phyloP scores from a whole-genome alignment of 2,329 filamentous ascomycete genomes.

The Harringtonia aguacate region DNA sequence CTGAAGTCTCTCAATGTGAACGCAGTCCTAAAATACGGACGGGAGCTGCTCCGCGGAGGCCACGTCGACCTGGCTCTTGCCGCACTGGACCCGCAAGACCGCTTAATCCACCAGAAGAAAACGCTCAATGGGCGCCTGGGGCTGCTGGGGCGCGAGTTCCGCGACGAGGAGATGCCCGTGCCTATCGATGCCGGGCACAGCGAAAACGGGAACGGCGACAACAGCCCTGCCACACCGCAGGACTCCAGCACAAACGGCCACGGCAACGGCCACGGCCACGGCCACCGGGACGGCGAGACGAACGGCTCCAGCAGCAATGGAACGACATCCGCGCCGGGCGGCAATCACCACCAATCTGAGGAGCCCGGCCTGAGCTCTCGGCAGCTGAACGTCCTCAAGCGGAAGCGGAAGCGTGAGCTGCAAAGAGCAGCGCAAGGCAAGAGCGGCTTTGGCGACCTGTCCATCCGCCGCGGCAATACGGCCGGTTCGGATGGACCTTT shows the following conservation, averaged over 20 bases:
- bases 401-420: constrained; percentile 83
- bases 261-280: not conserved
- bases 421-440: constrained; percentile 81
- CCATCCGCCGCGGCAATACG: constrained; percentile 51
- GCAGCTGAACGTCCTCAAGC: constrained; percentile 88
- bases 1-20: constrained; percentile 68
- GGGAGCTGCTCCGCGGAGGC: constrained; percentile 73
- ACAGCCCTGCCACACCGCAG: constrained; percentile 26
- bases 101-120: constrained; percentile 82
- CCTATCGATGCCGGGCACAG: constrained; percentile 46
- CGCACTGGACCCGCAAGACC: constrained; percentile 67
- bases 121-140: constrained; percentile 74
- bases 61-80: constrained; percentile 80
- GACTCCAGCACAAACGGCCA: constrained; percentile 21
- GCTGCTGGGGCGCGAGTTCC: constrained; percentile 70
- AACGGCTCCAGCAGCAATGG: constrained; percentile 2
- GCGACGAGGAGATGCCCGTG: constrained; percentile 67
- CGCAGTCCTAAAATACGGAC: constrained; percentile 72
- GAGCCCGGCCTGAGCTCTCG: constrained; percentile 75
- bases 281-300: not conserved
- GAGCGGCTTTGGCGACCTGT: constrained; percentile 79
- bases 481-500: constrained; percentile 51
- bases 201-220: constrained; percentile 15
- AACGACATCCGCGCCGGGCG: constrained; percentile 15
- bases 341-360: constrained; percentile 24